A percentile compares a stretch with the other conserved stretches of the same genome.
These are phyloP conservation scores for Pichia scutulata DNA, from an alignment of 805 yeast species.

Conservation along the genomic window DNA sequence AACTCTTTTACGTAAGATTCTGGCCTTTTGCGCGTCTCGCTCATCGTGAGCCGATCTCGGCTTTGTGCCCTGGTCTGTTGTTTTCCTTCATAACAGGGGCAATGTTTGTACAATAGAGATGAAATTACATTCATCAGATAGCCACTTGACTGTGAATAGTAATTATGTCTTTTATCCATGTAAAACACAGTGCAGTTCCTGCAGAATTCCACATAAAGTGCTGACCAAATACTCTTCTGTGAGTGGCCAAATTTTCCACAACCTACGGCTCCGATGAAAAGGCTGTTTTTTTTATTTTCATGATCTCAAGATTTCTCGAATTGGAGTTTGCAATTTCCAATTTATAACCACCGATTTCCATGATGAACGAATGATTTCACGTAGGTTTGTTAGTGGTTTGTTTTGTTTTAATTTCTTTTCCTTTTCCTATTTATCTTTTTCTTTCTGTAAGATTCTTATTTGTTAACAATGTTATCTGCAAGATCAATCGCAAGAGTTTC, in stretches of 20 bases:
- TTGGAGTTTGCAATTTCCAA: background rate
- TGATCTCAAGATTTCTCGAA: background rate
- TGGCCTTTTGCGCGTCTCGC: background rate
- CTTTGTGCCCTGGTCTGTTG: background rate
- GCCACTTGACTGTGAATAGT: background rate
- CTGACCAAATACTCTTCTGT: background rate
- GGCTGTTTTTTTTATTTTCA: background rate
- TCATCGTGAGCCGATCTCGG: background rate
- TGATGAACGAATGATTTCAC: too few relatives aligned
- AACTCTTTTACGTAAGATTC: background rate
- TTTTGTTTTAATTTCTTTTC: background rate
- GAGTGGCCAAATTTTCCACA: background rate
- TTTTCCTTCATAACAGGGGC: background rate
- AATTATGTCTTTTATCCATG: background rate
- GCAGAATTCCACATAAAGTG: background rate
- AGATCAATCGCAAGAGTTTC: slow-evolving; percentile 24
- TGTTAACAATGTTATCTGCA: slow-evolving; percentile 23
- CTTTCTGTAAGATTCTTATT: background rate
- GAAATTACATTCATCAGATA: background rate
- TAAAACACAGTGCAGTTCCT: background rate
- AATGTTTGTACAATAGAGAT: background rate
- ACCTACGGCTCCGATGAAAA: background rate
- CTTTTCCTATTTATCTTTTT: background rate
- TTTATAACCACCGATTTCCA: background rate
- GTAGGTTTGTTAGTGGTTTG: too few relatives aligned